These are phyloP conservation scores for Linnemannia zychae DNA, from an alignment of 192 early-diverging fungal genomes.

Conservation along the genomic window DNA sequence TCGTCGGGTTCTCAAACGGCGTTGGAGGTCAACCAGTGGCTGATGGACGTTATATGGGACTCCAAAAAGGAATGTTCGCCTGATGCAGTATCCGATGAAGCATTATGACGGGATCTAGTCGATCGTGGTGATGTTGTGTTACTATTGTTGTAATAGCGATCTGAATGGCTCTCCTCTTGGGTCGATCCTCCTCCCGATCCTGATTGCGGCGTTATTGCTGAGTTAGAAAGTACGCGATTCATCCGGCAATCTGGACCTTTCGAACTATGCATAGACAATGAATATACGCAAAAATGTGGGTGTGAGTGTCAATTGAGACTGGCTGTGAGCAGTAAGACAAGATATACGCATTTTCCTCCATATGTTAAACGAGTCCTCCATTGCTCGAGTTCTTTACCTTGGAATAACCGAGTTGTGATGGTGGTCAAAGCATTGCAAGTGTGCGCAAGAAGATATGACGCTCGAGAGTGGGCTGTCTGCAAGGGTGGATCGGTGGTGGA, in stretches of 20 bases:
- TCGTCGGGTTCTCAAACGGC: background rate
- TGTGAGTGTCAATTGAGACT: background rate
- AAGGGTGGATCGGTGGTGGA: constrained; percentile 47
- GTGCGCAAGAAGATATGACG: constrained; percentile 20
- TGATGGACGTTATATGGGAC: constrained; percentile 38
- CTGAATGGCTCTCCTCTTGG: background rate
- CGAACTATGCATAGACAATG: background rate
- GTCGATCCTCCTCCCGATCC: background rate
- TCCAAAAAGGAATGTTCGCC: constrained; percentile 44
- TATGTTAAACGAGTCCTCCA: too few species aligned
- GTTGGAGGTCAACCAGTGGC: constrained; percentile 39
- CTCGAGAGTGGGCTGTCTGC: constrained; percentile 15
- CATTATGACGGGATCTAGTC: background rate
- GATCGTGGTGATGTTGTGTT: background rate
- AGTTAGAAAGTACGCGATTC: background rate
- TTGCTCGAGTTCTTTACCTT: background rate
- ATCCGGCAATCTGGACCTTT: constrained; percentile 8
- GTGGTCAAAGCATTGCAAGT: constrained; percentile 37
- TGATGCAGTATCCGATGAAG: background rate
- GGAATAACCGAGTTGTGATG: background rate
- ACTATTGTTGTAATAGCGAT: background rate
- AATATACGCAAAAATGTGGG: background rate
- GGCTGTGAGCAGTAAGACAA: background rate
- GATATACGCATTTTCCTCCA: too few species aligned
- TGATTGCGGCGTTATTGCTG: background rate